Conservation (phyloP, 352 stramenopile species). For the Globisporangium spinosum region DNA sequence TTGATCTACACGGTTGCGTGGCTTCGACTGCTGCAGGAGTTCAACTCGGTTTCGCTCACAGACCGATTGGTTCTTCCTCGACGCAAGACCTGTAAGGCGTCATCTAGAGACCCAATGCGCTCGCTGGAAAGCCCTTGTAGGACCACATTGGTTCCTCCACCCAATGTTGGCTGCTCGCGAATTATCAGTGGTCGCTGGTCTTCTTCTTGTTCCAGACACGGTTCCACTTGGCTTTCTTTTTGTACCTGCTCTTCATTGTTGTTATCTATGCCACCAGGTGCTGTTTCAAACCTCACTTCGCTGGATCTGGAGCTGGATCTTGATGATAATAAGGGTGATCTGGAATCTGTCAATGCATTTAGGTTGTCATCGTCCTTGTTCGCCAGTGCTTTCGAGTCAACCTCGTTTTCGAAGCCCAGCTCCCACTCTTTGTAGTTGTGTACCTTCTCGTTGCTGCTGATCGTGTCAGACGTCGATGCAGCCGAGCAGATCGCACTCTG, state of each 20-base stretch:
- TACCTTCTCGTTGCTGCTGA: slow-evolving; percentile 35
- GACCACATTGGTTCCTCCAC: slow-evolving; percentile 50
- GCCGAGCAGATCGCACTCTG: slow-evolving; percentile 24
- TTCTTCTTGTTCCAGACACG: neutral
- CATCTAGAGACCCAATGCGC: slow-evolving; percentile 33
- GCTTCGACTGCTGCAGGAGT: slow-evolving; percentile 84
- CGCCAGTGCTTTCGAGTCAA: neutral
- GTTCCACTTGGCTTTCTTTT: neutral
- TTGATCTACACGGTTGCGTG: slow-evolving; percentile 91
- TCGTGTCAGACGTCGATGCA: slow-evolving; percentile 33
- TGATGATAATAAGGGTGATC: neutral
- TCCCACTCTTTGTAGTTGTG: slow-evolving; percentile 40
- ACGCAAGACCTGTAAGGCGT: slow-evolving; percentile 52
- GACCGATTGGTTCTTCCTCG: slow-evolving; percentile 54
- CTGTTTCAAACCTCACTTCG: neutral
- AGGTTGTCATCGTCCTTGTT: neutral
- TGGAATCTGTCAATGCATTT: neutral
- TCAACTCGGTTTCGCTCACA: slow-evolving; percentile 83
- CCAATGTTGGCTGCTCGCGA: slow-evolving; percentile 51
- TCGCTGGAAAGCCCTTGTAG: slow-evolving; percentile 62
- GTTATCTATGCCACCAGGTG: neutral
- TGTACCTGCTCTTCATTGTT: neutral
- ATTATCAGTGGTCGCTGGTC: slow-evolving; percentile 63
- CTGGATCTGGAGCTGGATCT: neutral
- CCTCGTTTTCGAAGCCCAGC: slow-evolving; percentile 13